Evolutionary conservation across 305 asterid species (phyloP), one percentile per base, ranked within the genome.

Genomic region (Plantago rigida): DNA sequence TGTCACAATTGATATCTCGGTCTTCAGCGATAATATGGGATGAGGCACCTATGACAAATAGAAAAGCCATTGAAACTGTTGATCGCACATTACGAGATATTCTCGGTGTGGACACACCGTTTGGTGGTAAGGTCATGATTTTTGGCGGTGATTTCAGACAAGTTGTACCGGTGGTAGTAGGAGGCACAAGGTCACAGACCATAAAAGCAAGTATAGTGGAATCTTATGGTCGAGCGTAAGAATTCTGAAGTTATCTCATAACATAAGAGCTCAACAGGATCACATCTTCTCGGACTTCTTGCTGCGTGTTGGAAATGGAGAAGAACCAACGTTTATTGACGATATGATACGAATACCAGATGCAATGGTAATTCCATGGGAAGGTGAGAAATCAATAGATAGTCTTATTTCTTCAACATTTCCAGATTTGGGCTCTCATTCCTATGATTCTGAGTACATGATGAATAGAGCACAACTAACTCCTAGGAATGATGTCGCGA

Each of bases 21-120:
- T 7, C 56, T 13, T 19, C 56, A 5, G 36, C 34, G 1, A 19
- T 57, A 0, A 58, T 58, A 39, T 17, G 51, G 51, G 34, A 58
- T 42, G 63, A 17, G 51, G 51, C 39, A 9, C 51, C 39, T 3
- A 15, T 58, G 63, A 13, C 63, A 14, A 58, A 58, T 22, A 42
- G 31, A 58, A 44, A 58, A 15, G 39, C 17, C 17, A 13, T 58
- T 39, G 63, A 58, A 58, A 58, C 39, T 14, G 28, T 58, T 1
- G 63, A 58, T 58, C 51, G 12, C 0, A 58, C 28, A 0, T 44
- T 41, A 3, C 39, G 51, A 3, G 63, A 58, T 19, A 44, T 58
- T 11, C 51, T 58, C 15, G 39, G 51, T n/a, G 36, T 58, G 2
- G 36, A 10, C 14, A 3, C 14, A 10, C 51, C 51, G 8, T 58